A percentile compares a stretch with the other conserved stretches of the same genome.
Evolutionary conservation across 306 rosid species (phyloP).

Genomic region (Vicia faba): DNA sequence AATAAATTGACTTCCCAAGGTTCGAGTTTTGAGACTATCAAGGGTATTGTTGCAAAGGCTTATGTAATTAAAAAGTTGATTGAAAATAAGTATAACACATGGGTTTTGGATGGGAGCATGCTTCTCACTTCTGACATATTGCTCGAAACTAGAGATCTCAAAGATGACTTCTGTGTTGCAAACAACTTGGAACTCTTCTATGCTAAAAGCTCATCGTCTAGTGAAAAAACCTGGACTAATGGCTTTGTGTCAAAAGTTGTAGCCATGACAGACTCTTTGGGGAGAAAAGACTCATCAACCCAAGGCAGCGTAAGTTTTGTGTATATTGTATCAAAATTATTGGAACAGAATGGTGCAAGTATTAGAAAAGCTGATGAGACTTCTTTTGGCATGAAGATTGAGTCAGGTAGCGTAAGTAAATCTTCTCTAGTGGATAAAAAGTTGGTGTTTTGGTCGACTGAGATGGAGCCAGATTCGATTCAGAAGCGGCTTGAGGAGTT

Average conservation of each 20-base stretch:
- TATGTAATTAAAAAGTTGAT: constrained; percentile 57
- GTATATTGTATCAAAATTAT: constrained; percentile 36
- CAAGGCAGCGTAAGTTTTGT: constrained; percentile 48
- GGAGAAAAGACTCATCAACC: constrained; percentile 42
- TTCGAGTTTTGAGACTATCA: constrained; percentile 44
- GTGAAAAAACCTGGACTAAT: constrained; percentile 54
- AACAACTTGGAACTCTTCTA: constrained; percentile 58
- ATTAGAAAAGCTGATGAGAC: constrained; percentile 37
- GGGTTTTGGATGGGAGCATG: constrained; percentile 69
- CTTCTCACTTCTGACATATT: constrained; percentile 54
- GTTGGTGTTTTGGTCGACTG: constrained; percentile 64
- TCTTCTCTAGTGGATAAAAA: constrained; percentile 57
- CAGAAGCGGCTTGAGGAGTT: constrained; percentile 60
- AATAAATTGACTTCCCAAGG: constrained; percentile 47
- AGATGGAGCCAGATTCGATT: constrained; percentile 46
- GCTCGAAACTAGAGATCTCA: constrained; percentile 37
- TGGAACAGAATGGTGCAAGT: constrained; percentile 44
- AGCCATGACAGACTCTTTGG: constrained; percentile 45
- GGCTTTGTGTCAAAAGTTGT: constrained; percentile 44
- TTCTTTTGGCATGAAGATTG: constrained; percentile 47
- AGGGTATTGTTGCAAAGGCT: constrained; percentile 55
- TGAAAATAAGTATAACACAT: constrained; percentile 54
- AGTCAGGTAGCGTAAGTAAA: constrained; percentile 36
- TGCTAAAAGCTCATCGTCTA: constrained; percentile 53
- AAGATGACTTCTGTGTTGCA: constrained; percentile 48